These are phyloP conservation scores for Wickerhamiella qilinensis DNA, from an alignment of 805 yeast species.

Conservation along the genomic window DNA sequence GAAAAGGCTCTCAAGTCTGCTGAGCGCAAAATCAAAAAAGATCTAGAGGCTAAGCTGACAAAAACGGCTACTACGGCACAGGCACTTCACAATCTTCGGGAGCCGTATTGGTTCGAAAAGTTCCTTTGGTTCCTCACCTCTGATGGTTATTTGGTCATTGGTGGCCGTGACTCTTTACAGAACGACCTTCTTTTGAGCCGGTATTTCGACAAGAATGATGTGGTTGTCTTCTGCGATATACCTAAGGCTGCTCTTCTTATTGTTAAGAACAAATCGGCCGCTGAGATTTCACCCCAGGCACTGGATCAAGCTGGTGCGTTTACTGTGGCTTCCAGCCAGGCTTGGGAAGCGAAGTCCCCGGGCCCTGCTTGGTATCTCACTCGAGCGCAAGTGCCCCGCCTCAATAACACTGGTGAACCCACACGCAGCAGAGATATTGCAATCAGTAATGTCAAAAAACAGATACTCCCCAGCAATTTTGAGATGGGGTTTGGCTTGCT, in stretches of 20 bases:
- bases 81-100: conserved; percentile 40
- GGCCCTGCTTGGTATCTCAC: conserved; percentile 77
- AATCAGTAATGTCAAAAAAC: conserved; percentile 34
- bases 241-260: conserved; percentile 64
- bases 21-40: conserved; percentile 57
- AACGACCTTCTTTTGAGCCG: conserved; percentile 65
- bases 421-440: conserved; percentile 48
- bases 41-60: conserved; percentile 43
- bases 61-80: conserved; percentile 32
- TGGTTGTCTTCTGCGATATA: conserved; percentile 55
- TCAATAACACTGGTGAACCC: conserved; percentile 30
- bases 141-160: conserved; percentile 73
- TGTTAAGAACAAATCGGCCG: conserved; percentile 56
- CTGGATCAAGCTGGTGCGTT: conserved; percentile 79
- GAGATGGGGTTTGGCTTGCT: conserved; percentile 81
- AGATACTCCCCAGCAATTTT: conserved; percentile 56
- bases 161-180: conserved; percentile 73
- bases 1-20: conserved; percentile 68
- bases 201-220: conserved; percentile 58
- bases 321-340: conserved; percentile 60
- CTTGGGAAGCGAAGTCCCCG: conserved; percentile 78
- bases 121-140: conserved; percentile 86
- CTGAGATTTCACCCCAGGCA: conserved; percentile 65
- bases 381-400: conserved; percentile 52
- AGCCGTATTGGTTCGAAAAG: conserved; percentile 84